Evolutionary conservation across 2,329 filamentous ascomycete species (phyloP).

Genomic region (Dothidotthia symphoricarpi): DNA sequence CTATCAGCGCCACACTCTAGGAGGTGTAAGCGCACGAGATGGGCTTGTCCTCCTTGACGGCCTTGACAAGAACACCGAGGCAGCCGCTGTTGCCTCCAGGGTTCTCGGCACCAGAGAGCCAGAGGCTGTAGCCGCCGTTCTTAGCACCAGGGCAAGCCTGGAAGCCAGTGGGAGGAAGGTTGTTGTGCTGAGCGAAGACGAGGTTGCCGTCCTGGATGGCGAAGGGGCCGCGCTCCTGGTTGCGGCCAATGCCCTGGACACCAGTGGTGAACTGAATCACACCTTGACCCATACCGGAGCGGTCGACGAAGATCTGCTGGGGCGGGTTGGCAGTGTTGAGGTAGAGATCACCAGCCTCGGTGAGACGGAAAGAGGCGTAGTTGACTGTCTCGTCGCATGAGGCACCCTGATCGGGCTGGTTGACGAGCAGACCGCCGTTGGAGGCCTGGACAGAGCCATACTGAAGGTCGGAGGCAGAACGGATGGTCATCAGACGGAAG

Average conservation of each 20-base stretch:
- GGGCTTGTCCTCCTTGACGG: constrained; percentile 16
- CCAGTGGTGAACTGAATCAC: constrained; percentile 54
- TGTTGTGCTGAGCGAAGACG: constrained; percentile 37
- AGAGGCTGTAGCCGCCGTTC: constrained; percentile 40
- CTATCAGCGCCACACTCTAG: no score
- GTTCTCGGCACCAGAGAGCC: constrained; percentile 18
- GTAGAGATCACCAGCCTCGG: constrained; percentile 44
- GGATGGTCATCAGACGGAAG: constrained; percentile 54
- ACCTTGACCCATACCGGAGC: constrained; percentile 60
- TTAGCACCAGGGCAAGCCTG: constrained; percentile 55
- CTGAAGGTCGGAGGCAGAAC: constrained; percentile 53
- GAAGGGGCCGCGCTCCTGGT: constrained; percentile 52
- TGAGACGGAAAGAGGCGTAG: constrained; percentile 53
- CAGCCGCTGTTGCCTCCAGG: constrained; percentile 37
- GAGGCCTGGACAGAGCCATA: constrained; percentile 49
- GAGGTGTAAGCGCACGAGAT: constrained; percentile 23
- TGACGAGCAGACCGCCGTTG: constrained; percentile 47
- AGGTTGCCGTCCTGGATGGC: constrained; percentile 47
- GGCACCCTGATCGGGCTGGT: constrained; percentile 47
- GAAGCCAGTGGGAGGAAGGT: constrained; percentile 41
- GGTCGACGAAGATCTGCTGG: constrained; percentile 56
- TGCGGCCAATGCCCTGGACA: constrained; percentile 39
- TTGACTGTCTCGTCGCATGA: constrained; percentile 45
- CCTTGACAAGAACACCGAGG: constrained; percentile 32
- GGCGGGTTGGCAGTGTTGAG: constrained; percentile 49